phyloP scores from a whole-genome alignment of 164 flowering plant genomes.

The Liriodendron chinense region DNA sequence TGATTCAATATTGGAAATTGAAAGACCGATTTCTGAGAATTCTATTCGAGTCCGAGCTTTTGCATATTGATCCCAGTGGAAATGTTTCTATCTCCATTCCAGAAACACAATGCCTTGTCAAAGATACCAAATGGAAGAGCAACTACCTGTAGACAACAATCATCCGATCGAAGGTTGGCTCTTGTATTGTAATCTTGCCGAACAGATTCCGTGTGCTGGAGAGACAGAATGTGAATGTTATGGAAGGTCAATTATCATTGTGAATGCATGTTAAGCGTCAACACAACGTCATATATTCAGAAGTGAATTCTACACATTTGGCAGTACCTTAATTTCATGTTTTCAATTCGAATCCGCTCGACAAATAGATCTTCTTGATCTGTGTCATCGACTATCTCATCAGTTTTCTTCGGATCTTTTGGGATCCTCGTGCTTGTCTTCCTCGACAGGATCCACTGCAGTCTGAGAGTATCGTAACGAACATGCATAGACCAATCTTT shows the following conservation, averaged over 20 bases:
- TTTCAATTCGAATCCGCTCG: slow-evolving; percentile 83
- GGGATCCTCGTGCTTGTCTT: slow-evolving; percentile 31
- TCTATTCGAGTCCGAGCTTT: neutral
- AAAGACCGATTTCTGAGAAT: neutral
- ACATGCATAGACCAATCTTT: slow-evolving; percentile 7
- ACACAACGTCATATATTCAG: neutral
- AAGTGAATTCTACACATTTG: neutral
- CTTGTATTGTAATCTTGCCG: slow-evolving; percentile 75
- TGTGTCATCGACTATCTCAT: slow-evolving; percentile 46
- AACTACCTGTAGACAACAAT: slow-evolving; percentile 89
- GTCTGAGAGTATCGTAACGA: slow-evolving; percentile 43
- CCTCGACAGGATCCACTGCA: slow-evolving; percentile 44
- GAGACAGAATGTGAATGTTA: neutral
- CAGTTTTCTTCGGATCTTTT: slow-evolving; percentile 66
- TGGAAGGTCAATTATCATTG: neutral
- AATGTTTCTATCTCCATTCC: neutral
- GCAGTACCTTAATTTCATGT: slow-evolving; percentile 72
- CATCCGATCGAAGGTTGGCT: slow-evolving; percentile 94
- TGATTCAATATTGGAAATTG: neutral
- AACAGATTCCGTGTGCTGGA: slow-evolving; percentile 57
- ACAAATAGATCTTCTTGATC: slow-evolving; percentile 54
- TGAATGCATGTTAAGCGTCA: neutral
- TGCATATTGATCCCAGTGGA: neutral
- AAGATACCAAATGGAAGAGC: neutral
- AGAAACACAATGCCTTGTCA: neutral